phyloP scores from a whole-genome alignment of 495 filamentous ascomycete genomes.

The Neurospora africana region DNA sequence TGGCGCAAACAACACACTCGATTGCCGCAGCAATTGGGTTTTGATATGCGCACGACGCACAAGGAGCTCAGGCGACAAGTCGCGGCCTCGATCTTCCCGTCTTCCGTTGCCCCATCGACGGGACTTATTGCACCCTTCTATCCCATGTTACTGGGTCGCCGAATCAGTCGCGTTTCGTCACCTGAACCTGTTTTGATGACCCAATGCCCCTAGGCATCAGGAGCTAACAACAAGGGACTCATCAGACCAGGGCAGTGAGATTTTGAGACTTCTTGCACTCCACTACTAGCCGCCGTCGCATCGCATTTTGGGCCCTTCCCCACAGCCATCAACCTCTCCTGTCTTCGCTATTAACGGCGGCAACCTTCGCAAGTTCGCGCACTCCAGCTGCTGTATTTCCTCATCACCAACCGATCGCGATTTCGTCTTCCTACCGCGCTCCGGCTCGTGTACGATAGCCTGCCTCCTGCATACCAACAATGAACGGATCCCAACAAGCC shows the following conservation, averaged over 20 bases:
- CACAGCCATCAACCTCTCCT: not conserved
- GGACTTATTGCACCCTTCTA: not conserved
- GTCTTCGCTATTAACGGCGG: not conserved
- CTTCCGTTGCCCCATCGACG: not conserved
- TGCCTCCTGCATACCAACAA: conserved; percentile 6
- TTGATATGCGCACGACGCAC: not conserved
- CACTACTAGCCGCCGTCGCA: not conserved
- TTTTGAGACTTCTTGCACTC: not conserved
- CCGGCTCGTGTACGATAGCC: not conserved
- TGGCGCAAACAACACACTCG: not conserved
- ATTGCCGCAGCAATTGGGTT: not conserved
- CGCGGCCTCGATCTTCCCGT: not conserved
- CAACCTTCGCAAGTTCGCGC: not conserved
- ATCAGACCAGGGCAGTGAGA: not conserved
- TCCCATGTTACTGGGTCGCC: not conserved
- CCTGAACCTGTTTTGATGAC: not conserved
- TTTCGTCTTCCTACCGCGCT: not conserved
- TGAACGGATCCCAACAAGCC: conserved; percentile 25
- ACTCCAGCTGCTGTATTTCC: not conserved
- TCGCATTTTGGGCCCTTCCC: not conserved
- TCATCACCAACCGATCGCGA: not conserved
- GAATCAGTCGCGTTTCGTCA: not conserved
- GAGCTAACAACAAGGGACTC: not conserved
- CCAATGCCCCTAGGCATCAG: not conserved
- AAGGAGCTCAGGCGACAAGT: not conserved